A percentile compares a stretch with the other conserved stretches of the same genome.
Conservation (phyloP, 176 grass and related monocot species). For the Secale cereale region DNA sequence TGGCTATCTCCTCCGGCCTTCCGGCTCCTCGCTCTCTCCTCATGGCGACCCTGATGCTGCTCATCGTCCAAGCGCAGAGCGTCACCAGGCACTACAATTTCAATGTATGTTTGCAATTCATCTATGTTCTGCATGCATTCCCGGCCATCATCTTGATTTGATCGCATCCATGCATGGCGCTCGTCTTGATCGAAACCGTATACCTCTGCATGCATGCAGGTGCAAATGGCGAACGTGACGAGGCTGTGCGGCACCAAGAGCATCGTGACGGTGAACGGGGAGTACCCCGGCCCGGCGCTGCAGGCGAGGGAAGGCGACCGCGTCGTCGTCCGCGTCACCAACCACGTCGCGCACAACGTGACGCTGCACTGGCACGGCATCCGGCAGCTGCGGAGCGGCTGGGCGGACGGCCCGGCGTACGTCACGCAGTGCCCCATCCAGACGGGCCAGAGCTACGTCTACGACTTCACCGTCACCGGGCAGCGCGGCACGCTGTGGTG, state of each 20-base stretch:
- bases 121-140: not conserved
- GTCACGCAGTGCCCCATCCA: conserved; percentile 80
- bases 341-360: conserved; percentile 60
- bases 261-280: conserved; percentile 75
- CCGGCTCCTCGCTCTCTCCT: conserved; percentile 19
- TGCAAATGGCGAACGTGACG: conserved; percentile 65
- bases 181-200: too few species aligned
- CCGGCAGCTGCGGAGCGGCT: conserved; percentile 55
- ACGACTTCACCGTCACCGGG: conserved; percentile 66
- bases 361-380: conserved; percentile 78
- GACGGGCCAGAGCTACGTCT: conserved; percentile 64
- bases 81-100: conserved; percentile 58
- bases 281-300: conserved; percentile 52
- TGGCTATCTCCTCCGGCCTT: conserved; percentile 31
- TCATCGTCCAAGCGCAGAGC: conserved; percentile 35
- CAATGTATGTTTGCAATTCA: conserved; percentile 33
- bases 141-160: not conserved
- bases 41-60: conserved; percentile 34
- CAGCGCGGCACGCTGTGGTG: conserved; percentile 83
- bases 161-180: not conserved
- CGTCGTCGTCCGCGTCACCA: conserved; percentile 61
- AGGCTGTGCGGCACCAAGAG: conserved; percentile 61
- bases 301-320: conserved; percentile 73
- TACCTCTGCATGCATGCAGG: conserved; percentile 26
- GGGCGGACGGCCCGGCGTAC: conserved; percentile 78